A percentile compares a stretch with the other conserved stretches of the same genome.
Evolutionary conservation across 805 yeast species (phyloP).

Genomic region (Kluyveromyces lactis): DNA sequence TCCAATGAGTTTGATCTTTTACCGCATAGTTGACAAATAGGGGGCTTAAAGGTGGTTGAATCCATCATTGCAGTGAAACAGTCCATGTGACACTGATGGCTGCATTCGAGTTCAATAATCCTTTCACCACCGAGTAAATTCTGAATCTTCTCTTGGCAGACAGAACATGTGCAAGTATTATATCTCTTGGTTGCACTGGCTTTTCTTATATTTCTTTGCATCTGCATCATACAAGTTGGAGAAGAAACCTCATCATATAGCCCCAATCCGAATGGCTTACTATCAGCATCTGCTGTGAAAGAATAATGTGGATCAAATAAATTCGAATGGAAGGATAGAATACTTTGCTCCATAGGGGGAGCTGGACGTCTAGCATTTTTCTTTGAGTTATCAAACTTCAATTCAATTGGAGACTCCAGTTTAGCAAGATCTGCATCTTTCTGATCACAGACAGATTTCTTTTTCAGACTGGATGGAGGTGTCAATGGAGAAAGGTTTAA

Average conservation of each 20-base stretch:
- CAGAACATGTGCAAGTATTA: constrained; percentile 30
- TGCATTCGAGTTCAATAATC: constrained; percentile 34
- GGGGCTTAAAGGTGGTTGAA: constrained; percentile 12
- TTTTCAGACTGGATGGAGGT: constrained; percentile 1
- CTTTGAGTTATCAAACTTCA: not conserved
- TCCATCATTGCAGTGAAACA: constrained; percentile 32
- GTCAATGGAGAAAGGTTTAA: not conserved
- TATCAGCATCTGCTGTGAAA: not conserved
- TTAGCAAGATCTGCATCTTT: not conserved
- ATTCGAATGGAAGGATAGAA: constrained; percentile 1
- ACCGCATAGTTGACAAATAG: constrained; percentile 24
- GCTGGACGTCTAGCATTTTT: not conserved
- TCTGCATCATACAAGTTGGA: constrained; percentile 15
- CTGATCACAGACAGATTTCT: not conserved
- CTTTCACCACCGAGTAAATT: constrained; percentile 36
- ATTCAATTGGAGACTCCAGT: constrained; percentile 1
- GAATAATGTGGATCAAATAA: not conserved
- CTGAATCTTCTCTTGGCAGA: constrained; percentile 38
- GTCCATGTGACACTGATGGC: constrained; percentile 37
- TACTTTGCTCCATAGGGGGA: not conserved
- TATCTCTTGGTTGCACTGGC: constrained; percentile 19
- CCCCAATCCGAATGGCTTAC: constrained; percentile 8
- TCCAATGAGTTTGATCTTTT: constrained; percentile 20
- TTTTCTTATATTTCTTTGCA: constrained; percentile 10
- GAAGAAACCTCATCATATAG: constrained; percentile 18